Conservation (phyloP, 495 filamentous ascomycete species). For the Penicillium paradoxum region DNA sequence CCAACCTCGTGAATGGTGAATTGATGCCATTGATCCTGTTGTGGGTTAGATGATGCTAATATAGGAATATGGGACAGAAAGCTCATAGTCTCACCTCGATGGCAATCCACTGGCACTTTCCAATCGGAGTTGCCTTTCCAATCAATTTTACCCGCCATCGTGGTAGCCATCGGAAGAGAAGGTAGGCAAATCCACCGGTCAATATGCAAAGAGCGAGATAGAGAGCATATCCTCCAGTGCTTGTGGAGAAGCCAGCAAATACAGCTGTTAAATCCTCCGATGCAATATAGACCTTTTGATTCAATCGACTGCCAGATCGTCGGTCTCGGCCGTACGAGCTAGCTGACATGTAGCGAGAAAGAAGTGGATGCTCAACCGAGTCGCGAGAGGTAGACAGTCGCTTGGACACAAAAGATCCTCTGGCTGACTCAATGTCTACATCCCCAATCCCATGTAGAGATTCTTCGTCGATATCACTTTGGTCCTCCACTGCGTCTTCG, state of each 20-base stretch:
- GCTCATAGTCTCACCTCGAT: conserved; percentile 56
- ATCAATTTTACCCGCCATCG: conserved; percentile 75
- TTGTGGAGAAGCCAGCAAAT: conserved; percentile 84
- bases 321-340: conserved; percentile 54
- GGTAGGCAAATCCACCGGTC: conserved; percentile 72
- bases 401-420: conserved; percentile 37
- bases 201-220: conserved; percentile 66
- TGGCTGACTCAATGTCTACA: conserved; percentile 30
- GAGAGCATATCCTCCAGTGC: conserved; percentile 54
- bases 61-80: conserved; percentile 1
- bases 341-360: conserved; percentile 56
- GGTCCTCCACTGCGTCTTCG: conserved; percentile 49
- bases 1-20: conserved; percentile 66
- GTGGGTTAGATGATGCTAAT: conserved; percentile 12
- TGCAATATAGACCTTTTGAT: conserved; percentile 86
- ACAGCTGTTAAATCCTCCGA: conserved; percentile 93
- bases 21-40: conserved; percentile 88
- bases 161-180: conserved; percentile 86
- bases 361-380: conserved; percentile 68
- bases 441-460: conserved; percentile 28
- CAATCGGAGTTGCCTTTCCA: conserved; percentile 60
- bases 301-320: conserved; percentile 52
- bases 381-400: conserved; percentile 55
- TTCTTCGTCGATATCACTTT: conserved; percentile 51
- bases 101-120: conserved; percentile 82